Percentiles rank a stretch among this genome's conserved stretches.
Conservation (phyloP, 2,329 filamentous ascomycete genomes). For the Coniella vitis region DNA sequence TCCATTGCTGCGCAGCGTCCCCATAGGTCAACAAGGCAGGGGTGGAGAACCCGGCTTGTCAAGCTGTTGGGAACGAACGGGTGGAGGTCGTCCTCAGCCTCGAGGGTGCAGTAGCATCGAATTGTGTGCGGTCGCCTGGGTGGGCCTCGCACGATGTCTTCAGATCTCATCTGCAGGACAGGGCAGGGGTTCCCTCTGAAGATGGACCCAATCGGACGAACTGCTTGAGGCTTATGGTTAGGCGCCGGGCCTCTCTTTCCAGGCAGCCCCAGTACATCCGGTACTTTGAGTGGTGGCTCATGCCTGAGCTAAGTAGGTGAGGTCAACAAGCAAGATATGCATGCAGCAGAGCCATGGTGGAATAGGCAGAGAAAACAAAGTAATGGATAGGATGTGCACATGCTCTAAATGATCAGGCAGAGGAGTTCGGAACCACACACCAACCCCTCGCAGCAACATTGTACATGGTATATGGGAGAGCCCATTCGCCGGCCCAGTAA, state of each 20-base stretch:
- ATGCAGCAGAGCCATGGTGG: too few species aligned
- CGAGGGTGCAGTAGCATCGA: not conserved
- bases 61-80: not conserved
- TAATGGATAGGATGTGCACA: too few species aligned
- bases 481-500: not conserved
- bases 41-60: not conserved
- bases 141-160: constrained; percentile 3
- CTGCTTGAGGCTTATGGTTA: not conserved
- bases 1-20: too few species aligned
- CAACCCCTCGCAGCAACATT: not conserved
- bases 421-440: not conserved
- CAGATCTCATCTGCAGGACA: not conserved
- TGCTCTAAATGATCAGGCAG: too few species aligned
- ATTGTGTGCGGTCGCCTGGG: not conserved
- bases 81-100: not conserved
- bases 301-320: not conserved
- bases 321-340: too few species aligned
- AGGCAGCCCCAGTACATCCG: not conserved
- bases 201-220: constrained; percentile 1
- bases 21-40: not conserved
- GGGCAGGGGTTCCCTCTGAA: not conserved
- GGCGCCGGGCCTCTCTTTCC: constrained; percentile 2
- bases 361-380: too few species aligned
- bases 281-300: not conserved
- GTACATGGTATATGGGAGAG: not conserved